Conservation (phyloP, 192 early-diverging fungal species). For the Phycomyces blakesleeanus region DNA sequence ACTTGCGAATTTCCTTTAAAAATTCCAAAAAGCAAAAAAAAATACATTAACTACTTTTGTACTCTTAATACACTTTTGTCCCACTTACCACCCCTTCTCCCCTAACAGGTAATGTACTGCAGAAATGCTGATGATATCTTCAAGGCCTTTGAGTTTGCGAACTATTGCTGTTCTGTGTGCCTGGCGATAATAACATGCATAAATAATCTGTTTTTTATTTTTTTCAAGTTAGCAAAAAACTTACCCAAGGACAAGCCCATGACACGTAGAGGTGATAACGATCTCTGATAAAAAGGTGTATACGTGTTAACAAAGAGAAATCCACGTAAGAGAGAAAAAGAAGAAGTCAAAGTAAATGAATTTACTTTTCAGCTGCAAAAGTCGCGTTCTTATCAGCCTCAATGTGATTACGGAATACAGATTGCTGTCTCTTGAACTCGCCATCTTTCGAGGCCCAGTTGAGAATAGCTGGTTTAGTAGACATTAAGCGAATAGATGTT, state of each 20-base stretch:
- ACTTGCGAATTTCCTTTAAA: slow-evolving; percentile 55
- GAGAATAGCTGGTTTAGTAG: slow-evolving; percentile 36
- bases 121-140: slow-evolving; percentile 77
- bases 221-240: background rate
- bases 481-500: no score
- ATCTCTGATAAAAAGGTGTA: slow-evolving; percentile 24
- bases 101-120: slow-evolving; percentile 82
- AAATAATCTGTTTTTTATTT: background rate
- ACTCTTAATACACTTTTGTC: background rate
- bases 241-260: slow-evolving; percentile 61
- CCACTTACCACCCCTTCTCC: slow-evolving; percentile 67
- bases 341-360: slow-evolving; percentile 3
- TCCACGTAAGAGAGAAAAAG: no score
- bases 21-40: background rate
- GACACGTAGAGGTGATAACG: slow-evolving; percentile 83
- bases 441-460: slow-evolving; percentile 73
- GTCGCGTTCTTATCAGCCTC: slow-evolving; percentile 47
- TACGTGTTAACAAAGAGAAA: background rate
- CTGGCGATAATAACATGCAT: slow-evolving; percentile 37
- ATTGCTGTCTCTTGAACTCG: slow-evolving; percentile 75
- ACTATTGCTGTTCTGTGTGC: slow-evolving; percentile 89
- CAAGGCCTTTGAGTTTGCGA: slow-evolving; percentile 86
- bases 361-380: slow-evolving; percentile 72
- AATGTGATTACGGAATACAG: slow-evolving; percentile 65
- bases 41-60: background rate